Conservation (phyloP, 2,329 filamentous ascomycete species). For the Hymenoscyphus linearis region DNA sequence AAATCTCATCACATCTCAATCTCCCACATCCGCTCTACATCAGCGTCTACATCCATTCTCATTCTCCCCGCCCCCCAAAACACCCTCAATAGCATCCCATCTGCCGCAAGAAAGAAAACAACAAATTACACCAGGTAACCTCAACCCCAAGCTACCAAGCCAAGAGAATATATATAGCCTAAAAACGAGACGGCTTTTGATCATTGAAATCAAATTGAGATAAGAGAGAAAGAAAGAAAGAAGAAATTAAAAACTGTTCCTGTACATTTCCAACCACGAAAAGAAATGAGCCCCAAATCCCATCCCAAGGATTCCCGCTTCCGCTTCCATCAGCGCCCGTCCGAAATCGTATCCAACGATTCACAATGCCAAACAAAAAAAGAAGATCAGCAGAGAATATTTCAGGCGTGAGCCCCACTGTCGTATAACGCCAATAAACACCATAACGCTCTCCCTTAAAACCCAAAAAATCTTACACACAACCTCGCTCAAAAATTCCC, state of each 20-base stretch:
- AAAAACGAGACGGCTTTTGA: not conserved
- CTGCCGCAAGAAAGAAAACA: not conserved
- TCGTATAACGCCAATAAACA: not conserved
- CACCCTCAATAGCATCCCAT: not conserved
- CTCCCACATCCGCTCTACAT: too few species aligned
- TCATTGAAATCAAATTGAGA: not conserved
- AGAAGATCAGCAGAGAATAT: not conserved
- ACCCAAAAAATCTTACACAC: not conserved
- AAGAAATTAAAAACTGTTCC: too few species aligned
- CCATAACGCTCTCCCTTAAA: not conserved
- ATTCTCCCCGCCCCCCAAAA: not conserved
- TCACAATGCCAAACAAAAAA: not conserved
- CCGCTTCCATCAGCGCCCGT: too few species aligned
- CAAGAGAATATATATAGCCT: not conserved
- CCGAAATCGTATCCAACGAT: not conserved
- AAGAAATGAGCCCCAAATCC: too few species aligned
- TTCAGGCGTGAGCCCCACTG: not conserved
- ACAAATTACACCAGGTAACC: not conserved
- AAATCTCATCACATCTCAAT: too few species aligned
- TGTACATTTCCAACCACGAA: too few species aligned
- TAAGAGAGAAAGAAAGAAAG: too few species aligned
- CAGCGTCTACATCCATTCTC: not conserved
- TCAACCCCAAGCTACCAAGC: not conserved
- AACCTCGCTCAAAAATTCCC: constrained; percentile 45
- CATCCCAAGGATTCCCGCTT: too few species aligned